phyloP scores from a whole-genome alignment of 768 basidiomycete genomes.

The Xerocomellus chrysenteron region DNA sequence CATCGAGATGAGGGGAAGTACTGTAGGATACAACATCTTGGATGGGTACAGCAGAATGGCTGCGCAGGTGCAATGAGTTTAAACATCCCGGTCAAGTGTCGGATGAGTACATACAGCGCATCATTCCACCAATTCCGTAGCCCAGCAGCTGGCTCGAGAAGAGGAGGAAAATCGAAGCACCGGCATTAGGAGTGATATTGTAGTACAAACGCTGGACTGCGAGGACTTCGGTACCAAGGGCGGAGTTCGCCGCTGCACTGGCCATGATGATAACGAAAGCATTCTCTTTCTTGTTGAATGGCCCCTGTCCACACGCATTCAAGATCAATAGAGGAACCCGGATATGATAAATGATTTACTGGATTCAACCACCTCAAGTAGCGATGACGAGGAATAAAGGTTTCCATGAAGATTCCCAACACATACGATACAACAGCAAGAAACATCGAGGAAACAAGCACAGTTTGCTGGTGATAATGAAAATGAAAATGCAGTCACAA shows the following conservation, averaged over 20 bases:
- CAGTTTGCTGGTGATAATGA: constrained; percentile 43
- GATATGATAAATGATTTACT: constrained; percentile 11
- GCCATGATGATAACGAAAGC: constrained; percentile 58
- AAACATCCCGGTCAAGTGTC: neutral
- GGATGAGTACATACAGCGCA: constrained; percentile 38
- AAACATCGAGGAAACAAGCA: constrained; percentile 54
- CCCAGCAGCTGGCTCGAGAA: constrained; percentile 39
- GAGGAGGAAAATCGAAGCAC: constrained; percentile 46
- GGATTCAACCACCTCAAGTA: constrained; percentile 53
- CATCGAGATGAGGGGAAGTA: constrained; percentile 24
- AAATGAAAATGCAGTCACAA: neutral
- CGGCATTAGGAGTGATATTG: constrained; percentile 48
- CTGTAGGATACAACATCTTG: constrained; percentile 43
- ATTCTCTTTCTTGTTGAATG: constrained; percentile 62
- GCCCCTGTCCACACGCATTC: constrained; percentile 34
- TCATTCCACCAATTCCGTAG: constrained; percentile 55
- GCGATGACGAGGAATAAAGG: constrained; percentile 43
- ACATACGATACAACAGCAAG: constrained; percentile 53
- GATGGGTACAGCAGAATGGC: constrained; percentile 40
- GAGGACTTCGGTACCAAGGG: constrained; percentile 54
- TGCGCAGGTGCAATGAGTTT: neutral
- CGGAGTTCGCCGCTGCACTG: constrained; percentile 53
- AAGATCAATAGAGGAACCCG: neutral
- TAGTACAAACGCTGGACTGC: constrained; percentile 57
- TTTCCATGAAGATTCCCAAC: constrained; percentile 47